Evolutionary conservation across 495 filamentous ascomycete species (phyloP), one percentile per base, ranked within the genome.

Genomic region (Bacidia gigantensis): DNA sequence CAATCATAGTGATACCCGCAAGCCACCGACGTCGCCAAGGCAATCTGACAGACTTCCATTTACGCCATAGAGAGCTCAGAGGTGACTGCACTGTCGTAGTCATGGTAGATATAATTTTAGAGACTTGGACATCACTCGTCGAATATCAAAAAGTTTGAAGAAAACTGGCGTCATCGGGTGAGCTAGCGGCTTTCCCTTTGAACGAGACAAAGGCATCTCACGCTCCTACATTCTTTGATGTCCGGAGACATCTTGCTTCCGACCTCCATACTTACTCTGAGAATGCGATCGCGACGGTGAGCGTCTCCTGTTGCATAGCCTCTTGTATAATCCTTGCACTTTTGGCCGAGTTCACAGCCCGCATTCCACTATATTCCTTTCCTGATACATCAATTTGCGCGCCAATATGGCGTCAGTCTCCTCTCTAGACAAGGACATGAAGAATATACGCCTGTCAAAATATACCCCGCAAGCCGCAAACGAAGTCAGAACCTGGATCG

Each of bases 371-470:
- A 40, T n/a, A n/a, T n/a, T n/a, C n/a, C n/a, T n/a, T n/a, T n/a
- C n/a, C n/a, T n/a, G n/a, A 46, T n/a, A 39, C 32, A 39, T 39
- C 32, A n/a, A 39, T 10, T 25, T 21, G 26, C 45, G 0, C 45
- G n/a, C n/a, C n/a, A 65, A 49, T 56, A 97, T 97, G 92, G 89
- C 93, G 56, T 96, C 93, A 35, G 93, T 97, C 9, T 76, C 87
- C 43, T 95, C 88, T 52, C 70, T 99, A 29, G 93, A 99, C 63
- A 89, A 88, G 65, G 93, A 99, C 73, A 75, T 99, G 80, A 85
- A 84, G 71, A 89, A 82, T 64, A 64, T 95, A 71, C 90, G 93
- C 65, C 69, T 95, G 61, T 85, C 86, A 38, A 89, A 90, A 69
- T 97, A 96, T 72, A 97, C 92, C 21, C 86, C 89, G 22, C 80